Base-by-base conservation (phyloP, 2,329 filamentous ascomycete species). In the Celoporthe dispersa region DNA sequence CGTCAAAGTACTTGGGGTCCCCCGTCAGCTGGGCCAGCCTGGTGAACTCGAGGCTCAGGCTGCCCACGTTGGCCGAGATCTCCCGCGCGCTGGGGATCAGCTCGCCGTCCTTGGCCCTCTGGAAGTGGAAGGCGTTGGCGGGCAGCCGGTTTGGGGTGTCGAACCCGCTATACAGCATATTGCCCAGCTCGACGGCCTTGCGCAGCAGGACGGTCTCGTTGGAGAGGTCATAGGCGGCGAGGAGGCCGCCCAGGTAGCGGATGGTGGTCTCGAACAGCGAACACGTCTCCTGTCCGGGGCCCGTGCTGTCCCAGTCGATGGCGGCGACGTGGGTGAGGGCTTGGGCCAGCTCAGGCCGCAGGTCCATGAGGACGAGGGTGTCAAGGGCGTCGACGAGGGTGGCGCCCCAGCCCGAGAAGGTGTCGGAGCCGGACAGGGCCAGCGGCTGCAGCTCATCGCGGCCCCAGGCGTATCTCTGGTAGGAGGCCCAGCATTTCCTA, bases 1-100 rank as follows among this genome's bases (percentile, higher is more conserved):
- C 91, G 79, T 93, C 91, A 78, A 91, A 94, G 80, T 92, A 94
- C 77, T 91, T 93, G 68, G 87, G 80, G 71, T 94, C 84, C 65
- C 88, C 88, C 0, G 92, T 93, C 70, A 94, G 81, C 79, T 94
- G 92, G 28, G 90, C 89, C 61, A 95, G 83, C 7, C 92, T 84
- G 2, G 91, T 93, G 76, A 94, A 93, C 76, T 94, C 92, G 70
- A 95, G 79, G 11, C 88, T 89, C 68, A 94, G 83, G 12, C 91
- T 92, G 41, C 91, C 92, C 22, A 81, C 80, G n/a, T 82, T 83
- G 37, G 84, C 84, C 9, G 80, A 79, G 2, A 81, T 79, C 74
- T 84, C 82, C 67, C 75, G 76, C 19, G 72, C 70, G 57, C 81
- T 78, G 31, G 80, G 80, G 8, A 64, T 70, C 64, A 84, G 81